Base-by-base conservation (phyloP, 2,329 filamentous ascomycete species). In the Bipolaris oryzae region DNA sequence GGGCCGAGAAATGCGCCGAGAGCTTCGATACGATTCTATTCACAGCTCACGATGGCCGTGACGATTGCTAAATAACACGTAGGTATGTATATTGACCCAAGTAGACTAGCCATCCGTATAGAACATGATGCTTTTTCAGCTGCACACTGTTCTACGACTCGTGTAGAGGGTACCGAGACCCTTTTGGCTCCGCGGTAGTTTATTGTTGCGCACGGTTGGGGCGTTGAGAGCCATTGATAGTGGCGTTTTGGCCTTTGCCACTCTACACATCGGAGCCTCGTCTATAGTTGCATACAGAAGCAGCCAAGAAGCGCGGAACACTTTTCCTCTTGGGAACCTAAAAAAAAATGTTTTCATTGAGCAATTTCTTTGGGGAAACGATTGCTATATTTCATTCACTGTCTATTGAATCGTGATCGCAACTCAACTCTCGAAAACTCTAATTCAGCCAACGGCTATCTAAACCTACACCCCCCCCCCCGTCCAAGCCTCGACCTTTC, bases 1-100 rank as follows among this genome's bases (percentile, higher is more conserved):
- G 21, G 50, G 50, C 57, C 59, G 60, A 67, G 42, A 59, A 43
- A 55, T 48, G 48, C 35, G 42, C 62, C 60, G 64, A 67, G 42
- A 49, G 6, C 58, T 61, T 61, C 60, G 18, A 35, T 48, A 31
- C 20, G 11, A 16, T 60, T 55, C 54, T 50, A 39, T 55, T 45
- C 39, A 43, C 35, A 43, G 25, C 35, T 28, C 21, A 5, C 39
- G 38, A 34, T 51, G 35, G 45, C 28, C 28, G 49, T 58, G 59
- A 46, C 57, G 37, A 33, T 41, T 54, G 23, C 21, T 41, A 43
- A 6, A 47, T 37, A 31, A 31, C 28, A 31, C 28, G 28, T 31
- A 31, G 28, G 28, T 11, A 31, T 21, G 28, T 31, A 31, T 13
- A 31, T 31, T 16, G 16, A 44, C 41, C 25, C 51, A 53, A 35